Evolutionary conservation across 208 protist genomes (phyloP).

Genomic region (Wallacemonas rigidus): DNA sequence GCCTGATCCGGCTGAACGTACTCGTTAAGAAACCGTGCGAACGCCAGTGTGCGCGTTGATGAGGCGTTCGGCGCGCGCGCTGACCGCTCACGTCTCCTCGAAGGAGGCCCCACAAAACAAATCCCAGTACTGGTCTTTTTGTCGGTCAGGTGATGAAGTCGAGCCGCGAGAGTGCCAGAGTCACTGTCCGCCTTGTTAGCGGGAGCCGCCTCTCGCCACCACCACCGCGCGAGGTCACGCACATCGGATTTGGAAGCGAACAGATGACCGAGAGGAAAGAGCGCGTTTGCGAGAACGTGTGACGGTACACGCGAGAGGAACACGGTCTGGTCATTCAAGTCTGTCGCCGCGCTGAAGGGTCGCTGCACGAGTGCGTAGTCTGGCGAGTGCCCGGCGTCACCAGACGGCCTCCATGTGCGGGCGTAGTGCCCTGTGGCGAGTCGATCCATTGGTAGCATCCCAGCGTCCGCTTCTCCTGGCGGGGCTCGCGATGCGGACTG

Average conservation of each 20-base stretch:
- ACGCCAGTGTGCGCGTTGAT: slow-evolving; percentile 27
- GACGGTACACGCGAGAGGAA: slow-evolving; percentile 62
- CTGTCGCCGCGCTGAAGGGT: slow-evolving; percentile 49
- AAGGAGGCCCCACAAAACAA: slow-evolving; percentile 65
- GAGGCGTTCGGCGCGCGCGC: not conserved
- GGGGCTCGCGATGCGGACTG: slow-evolving; percentile 1
- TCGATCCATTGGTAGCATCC: not conserved
- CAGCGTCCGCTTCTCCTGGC: too few species aligned
- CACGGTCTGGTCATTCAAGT: slow-evolving; percentile 81
- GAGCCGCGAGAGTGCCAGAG: slow-evolving; percentile 5
- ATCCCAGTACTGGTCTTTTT: slow-evolving; percentile 86
- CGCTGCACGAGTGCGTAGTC: slow-evolving; percentile 39
- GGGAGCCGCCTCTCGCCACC: slow-evolving; percentile 11
- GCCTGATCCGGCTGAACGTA: slow-evolving; percentile 35
- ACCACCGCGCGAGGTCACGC: slow-evolving; percentile 42
- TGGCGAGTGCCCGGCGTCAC: not conserved
- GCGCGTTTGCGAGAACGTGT: slow-evolving; percentile 24
- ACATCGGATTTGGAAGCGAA: slow-evolving; percentile 70
- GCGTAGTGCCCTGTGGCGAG: slow-evolving; percentile 87
- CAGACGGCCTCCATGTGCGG: slow-evolving; percentile 28
- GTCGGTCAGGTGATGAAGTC: slow-evolving; percentile 11
- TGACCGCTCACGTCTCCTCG: not conserved
- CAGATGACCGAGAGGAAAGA: slow-evolving; percentile 81
- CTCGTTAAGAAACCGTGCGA: slow-evolving; percentile 62
- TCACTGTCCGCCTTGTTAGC: not conserved